Evolutionary conservation across 371 early-diverging fungal genomes (phyloP), one percentile per base, ranked within the genome.

Genomic region (Umbelopsis sp.): DNA sequence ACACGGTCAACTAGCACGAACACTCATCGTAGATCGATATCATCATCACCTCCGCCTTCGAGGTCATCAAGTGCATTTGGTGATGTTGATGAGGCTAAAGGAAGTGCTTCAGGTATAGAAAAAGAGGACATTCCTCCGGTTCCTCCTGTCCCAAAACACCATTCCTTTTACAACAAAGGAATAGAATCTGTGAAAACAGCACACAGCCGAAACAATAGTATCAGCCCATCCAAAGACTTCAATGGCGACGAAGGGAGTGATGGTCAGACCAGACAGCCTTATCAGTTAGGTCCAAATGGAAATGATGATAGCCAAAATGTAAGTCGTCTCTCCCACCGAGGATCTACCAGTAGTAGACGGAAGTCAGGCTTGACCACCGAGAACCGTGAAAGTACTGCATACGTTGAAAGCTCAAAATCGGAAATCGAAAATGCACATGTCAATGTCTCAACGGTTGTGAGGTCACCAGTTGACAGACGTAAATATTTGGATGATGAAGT

Each of bases 111-210:
- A 35, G 57, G n/a, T 18, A 6, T 29, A 3, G 57, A 57, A 29
- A 57, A 29, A 29, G 57, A 57, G 18, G 57, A 37, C 35, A 67
- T 67, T 32, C 67, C 67, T 12, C 67, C 67, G 16, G 67, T 67
- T 4, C 67, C 67, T 4, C 67, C 67, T 22, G 67, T 67, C 4
- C 67, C 67, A 11, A 52, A 57, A 25, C 53, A 51, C 16, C 67
- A 67, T 44, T 67, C 67, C 16, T 41, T 41, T 22, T 25, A 20
- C 22, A 53, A 44, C 41, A 41, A 25, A 37, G 44, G 29, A 35
- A 67, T 53, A 22, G 16, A 14, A 2, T 12, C 41, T 8, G 12
- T 41, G 16, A 25, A 35, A 18, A 11, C 9, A 5, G 1, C 35
- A n/a, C 57, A 57, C 18, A 50, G 50, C 44, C 29, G 52, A 52